Conservation (phyloP, 2,329 filamentous ascomycete genomes). For the Balansia obtecta region DNA sequence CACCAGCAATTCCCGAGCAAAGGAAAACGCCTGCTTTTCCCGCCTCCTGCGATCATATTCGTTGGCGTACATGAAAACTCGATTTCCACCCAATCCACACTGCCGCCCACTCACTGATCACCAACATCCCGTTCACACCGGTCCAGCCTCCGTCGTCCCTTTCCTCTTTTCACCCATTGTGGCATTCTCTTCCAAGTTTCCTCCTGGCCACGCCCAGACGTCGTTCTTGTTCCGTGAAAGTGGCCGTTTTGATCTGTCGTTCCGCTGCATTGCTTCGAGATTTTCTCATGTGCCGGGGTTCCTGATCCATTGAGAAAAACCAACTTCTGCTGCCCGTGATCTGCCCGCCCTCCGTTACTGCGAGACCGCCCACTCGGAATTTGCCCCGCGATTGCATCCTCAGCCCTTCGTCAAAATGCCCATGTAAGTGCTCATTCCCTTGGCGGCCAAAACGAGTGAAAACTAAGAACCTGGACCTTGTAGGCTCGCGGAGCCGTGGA, state of each 20-base stretch:
- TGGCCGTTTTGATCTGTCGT: neutral
- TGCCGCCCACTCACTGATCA: neutral
- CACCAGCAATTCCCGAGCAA: neutral
- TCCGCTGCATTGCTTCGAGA: neutral
- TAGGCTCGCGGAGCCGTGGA: slow-evolving; percentile 64
- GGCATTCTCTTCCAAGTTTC: neutral
- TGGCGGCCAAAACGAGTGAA: neutral
- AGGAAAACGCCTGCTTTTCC: too few species aligned
- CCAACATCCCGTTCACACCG: neutral
- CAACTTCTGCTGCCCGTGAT: neutral
- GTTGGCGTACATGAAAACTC: neutral
- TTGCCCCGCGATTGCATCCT: slow-evolving; percentile 2
- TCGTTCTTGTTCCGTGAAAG: neutral
- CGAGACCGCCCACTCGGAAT: neutral
- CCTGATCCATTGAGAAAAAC: neutral
- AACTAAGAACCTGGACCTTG: too few species aligned
- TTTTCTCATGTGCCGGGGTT: neutral
- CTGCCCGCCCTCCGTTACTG: slow-evolving; percentile 1
- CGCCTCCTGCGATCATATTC: too few species aligned
- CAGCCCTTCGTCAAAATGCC: slow-evolving; percentile 7
- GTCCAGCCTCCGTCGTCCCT: neutral
- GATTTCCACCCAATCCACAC: neutral
- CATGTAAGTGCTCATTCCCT: slow-evolving; percentile 4
- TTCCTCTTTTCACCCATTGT: neutral
- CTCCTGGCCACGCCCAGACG: neutral